Percentiles rank a stretch among this genome's conserved stretches.
Evolutionary conservation across 2,329 filamentous ascomycete genomes (phyloP).

Genomic region (Gaeumannomyces sp.): DNA sequence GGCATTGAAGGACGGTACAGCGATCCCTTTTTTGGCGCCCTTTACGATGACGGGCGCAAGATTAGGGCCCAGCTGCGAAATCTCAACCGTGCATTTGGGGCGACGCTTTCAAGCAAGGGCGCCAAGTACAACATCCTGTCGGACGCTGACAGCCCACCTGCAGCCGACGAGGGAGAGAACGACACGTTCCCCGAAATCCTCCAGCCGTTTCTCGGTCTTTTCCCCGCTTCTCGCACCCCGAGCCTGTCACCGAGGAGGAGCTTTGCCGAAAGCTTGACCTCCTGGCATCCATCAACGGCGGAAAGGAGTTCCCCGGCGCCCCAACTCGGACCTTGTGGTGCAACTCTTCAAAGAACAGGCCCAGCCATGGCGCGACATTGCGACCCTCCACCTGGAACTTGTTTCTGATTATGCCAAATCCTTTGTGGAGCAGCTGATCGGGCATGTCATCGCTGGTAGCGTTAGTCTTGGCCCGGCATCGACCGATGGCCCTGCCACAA

Average conservation of each 20-base stretch:
- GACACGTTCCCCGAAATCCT: slow-evolving; percentile 22
- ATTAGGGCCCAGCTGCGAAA: slow-evolving; percentile 6
- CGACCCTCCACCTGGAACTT: slow-evolving; percentile 14
- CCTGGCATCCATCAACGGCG: slow-evolving; percentile 22
- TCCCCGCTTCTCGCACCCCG: slow-evolving; percentile 21
- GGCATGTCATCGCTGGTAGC: slow-evolving; percentile 18
- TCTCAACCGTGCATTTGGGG: slow-evolving; percentile 4
- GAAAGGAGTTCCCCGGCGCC: slow-evolving; percentile 29
- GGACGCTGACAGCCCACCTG: slow-evolving; percentile 21
- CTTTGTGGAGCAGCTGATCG: slow-evolving; percentile 17
- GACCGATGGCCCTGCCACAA: slow-evolving; percentile 17
- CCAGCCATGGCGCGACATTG: slow-evolving; percentile 22
- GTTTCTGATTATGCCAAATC: slow-evolving; percentile 17
- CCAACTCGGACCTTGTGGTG: slow-evolving; percentile 27
- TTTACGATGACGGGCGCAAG: slow-evolving; percentile 6
- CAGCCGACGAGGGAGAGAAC: background rate
- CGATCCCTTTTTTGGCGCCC: slow-evolving; percentile 40
- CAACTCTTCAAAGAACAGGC: slow-evolving; percentile 28
- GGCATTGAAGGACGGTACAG: slow-evolving; percentile 47
- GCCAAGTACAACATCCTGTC: slow-evolving; percentile 34
- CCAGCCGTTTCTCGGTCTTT: slow-evolving; percentile 22
- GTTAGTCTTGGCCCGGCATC: slow-evolving; percentile 15
- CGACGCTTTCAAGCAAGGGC: slow-evolving; percentile 5
- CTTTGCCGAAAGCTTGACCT: slow-evolving; percentile 20
- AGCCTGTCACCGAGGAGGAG: background rate